These are phyloP conservation scores for Cryptococcus neoformans DNA, from an alignment of 1,284 basidiomycete species.

Conservation along the genomic window DNA sequence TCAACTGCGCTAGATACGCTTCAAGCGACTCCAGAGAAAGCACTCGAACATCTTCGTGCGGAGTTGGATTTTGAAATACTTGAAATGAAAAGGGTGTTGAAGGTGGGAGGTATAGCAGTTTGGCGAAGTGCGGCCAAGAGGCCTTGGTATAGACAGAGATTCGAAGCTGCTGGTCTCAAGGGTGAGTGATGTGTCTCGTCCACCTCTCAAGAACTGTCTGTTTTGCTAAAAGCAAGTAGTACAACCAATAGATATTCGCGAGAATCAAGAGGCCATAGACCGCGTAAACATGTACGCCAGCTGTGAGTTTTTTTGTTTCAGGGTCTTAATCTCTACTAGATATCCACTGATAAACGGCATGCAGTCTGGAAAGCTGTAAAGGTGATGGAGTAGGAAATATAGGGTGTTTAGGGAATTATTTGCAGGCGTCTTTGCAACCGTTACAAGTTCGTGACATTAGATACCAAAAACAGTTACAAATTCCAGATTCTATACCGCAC, in stretches of 20 bases:
- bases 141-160: conserved; percentile 72
- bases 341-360: no score
- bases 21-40: conserved; percentile 45
- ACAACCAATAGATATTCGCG: conserved; percentile 52
- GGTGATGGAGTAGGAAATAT: no score
- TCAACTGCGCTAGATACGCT: conserved; percentile 42
- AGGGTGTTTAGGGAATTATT: no score
- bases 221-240: conserved; percentile 30
- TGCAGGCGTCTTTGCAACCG: no score
- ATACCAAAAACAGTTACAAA: no score
- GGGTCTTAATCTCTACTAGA: no score
- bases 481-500: no score
- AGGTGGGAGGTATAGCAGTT: conserved; percentile 62
- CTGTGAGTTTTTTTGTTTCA: conserved; percentile 29
- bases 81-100: conserved; percentile 62
- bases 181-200: conserved; percentile 5
- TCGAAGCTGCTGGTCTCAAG: conserved; percentile 53
- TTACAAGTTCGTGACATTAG: no score
- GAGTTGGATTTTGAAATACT: conserved; percentile 63
- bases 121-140: conserved; percentile 68
- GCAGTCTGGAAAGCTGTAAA: no score
- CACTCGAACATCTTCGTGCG: conserved; percentile 45
- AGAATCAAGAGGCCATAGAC: conserved; percentile 57
- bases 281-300: conserved; percentile 61
- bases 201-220: neutral